Base-by-base conservation (phyloP, 1,284 basidiomycete species). In the Rhodotorula sp. region DNA sequence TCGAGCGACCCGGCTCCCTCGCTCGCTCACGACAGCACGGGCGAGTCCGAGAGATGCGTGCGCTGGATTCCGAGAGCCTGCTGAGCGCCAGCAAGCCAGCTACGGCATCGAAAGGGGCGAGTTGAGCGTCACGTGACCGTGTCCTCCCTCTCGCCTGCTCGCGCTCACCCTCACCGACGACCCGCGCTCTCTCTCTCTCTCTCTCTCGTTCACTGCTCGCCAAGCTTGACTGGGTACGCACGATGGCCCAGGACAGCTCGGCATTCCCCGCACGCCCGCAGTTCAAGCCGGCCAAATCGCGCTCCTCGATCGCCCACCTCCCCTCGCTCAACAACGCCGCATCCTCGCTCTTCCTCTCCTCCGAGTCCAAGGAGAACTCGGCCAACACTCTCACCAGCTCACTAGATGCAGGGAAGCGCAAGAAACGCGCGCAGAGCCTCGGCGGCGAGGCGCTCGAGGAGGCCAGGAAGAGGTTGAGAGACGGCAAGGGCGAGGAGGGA, bases 351-450 rank as follows among this genome's bases (percentile, higher is more conserved):
- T 13, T 20, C 19, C 52, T n/a, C 24, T 55, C 54, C 34, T 34
- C 59, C n/a, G 39, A 49, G 51, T 54, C 64, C 3, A 72, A 72
- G 52, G 70, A 66, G 70, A 71, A 71, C 27, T 10, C 24, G 65
- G 30, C 34, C 17, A 11, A 36, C 10, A 8, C 2, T 8, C 30
- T 20, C 2, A 24, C 47, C 10, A 8, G 20, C 10, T 11, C 32
- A n/a, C 24, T 48, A 6, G 20, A 49, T 24, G 29, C 34, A 4
- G 52, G 54, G 47, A 52, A 32, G 8, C 66, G 73, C 52, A 72
- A 71, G 67, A 75, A 75, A 53, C 66, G 73, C 4, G 71, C 73
- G 9, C 68, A 73, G 64, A 69, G 66, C 15, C 71, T 75, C n/a
- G 73, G 73, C 9, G 73, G 73, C 13, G 73, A 69, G 5, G 68